Conservation (phyloP, 1,284 basidiomycete species). For the Fomes fomentarius region DNA sequence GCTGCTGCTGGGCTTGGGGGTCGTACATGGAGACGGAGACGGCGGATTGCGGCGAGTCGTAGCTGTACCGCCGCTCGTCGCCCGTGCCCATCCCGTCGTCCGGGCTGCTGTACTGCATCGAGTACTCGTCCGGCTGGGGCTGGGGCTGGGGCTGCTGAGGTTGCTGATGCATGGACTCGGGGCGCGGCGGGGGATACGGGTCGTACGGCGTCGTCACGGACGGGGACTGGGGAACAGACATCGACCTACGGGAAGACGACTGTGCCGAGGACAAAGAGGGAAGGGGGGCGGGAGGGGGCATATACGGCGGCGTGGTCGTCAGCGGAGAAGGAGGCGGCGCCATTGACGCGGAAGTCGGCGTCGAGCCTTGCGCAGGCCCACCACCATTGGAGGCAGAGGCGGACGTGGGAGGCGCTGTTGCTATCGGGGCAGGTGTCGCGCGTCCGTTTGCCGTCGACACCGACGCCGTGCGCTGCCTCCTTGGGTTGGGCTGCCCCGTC, state of each 20-base stretch:
- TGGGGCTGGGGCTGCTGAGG: conserved; percentile 10
- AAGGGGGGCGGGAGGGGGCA: conserved; percentile 5
- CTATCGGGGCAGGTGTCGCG: conserved; percentile 10
- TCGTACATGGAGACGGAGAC: conserved; percentile 25
- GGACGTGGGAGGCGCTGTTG: not conserved
- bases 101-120: conserved; percentile 26
- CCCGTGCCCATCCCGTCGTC: conserved; percentile 20
- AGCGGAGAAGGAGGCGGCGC: conserved; percentile 17
- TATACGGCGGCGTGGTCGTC: conserved; percentile 7
- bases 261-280: conserved; percentile 1
- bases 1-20: conserved; percentile 7
- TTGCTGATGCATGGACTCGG: conserved; percentile 10
- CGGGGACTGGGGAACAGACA: conserved; percentile 17
- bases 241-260: no score
- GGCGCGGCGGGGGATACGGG: conserved; percentile 11
- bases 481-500: conserved; percentile 22
- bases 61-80: conserved; percentile 27
- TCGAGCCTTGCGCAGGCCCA: not conserved
- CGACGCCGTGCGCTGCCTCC: conserved; percentile 28
- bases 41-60: conserved; percentile 22
- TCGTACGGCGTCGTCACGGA: conserved; percentile 17
- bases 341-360: not conserved
- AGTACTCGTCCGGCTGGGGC: conserved; percentile 24
- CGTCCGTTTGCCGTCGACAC: conserved; percentile 19
- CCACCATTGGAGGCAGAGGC: not conserved